Conservation (phyloP, 2,329 filamentous ascomycete species). For the Fusarium guadeloupense region DNA sequence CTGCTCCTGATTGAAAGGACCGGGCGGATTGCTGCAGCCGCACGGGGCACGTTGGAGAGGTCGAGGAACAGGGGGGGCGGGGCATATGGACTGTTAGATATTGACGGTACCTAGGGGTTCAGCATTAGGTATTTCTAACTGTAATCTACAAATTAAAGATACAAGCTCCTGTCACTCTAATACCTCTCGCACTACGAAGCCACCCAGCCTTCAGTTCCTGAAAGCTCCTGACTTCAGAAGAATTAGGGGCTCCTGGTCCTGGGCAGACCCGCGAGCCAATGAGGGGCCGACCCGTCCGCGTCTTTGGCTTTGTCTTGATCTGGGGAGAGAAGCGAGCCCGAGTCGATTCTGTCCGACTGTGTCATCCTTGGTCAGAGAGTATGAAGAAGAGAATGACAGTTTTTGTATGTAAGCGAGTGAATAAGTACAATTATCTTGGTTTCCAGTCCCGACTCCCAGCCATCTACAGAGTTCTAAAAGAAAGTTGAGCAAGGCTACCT, state of each 20-base stretch:
- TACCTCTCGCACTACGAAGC: conserved; percentile 30
- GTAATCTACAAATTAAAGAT: neutral
- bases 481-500: neutral
- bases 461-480: neutral
- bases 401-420: conserved; percentile 11
- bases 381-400: neutral
- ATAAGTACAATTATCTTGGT: neutral
- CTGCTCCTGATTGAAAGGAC: conserved; percentile 45
- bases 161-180: conserved; percentile 4
- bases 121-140: conserved; percentile 9
- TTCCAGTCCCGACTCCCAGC: neutral
- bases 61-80: conserved; percentile 39
- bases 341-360: too few species aligned
- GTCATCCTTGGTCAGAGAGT: too few species aligned
- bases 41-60: conserved; percentile 39
- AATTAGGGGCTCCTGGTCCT: conserved; percentile 42
- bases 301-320: conserved; percentile 36
- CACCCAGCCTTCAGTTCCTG: conserved; percentile 35
- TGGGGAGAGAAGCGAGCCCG: conserved; percentile 30
- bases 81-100: conserved; percentile 33
- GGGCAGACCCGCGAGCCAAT: conserved; percentile 38
- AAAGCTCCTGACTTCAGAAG: conserved; percentile 36
- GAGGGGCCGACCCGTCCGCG: conserved; percentile 43
- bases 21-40: conserved; percentile 40
- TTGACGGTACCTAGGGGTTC: conserved; percentile 23